Evolutionary conservation across 352 stramenopile species (phyloP).

Genomic region (Globisporangium okanoganense): DNA sequence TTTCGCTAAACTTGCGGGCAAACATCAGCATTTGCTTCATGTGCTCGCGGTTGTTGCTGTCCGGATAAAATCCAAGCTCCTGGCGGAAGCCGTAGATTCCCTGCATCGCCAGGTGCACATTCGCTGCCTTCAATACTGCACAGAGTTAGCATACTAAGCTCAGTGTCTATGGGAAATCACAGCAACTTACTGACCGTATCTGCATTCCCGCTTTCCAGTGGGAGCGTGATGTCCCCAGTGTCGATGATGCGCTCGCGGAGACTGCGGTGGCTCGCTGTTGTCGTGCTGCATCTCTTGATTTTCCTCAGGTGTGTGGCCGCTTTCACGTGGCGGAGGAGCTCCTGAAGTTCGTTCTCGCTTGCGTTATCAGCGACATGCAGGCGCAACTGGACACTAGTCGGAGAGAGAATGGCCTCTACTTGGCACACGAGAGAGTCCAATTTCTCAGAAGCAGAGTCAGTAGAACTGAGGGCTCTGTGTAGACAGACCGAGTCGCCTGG

Average conservation of each 20-base stretch:
- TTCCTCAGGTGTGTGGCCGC: constrained; percentile 14
- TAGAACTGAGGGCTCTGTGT: background rate
- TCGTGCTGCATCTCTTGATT: constrained; percentile 10
- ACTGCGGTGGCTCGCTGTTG: constrained; percentile 16
- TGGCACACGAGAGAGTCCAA: background rate
- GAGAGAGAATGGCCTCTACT: constrained; percentile 9
- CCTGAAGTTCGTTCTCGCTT: constrained; percentile 2
- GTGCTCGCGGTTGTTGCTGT: constrained; percentile 23
- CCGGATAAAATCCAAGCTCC: constrained; percentile 18
- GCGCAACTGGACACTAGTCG: background rate
- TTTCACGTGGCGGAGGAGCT: background rate
- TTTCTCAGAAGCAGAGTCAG: background rate
- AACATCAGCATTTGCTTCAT: constrained; percentile 14
- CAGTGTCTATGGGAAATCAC: background rate
- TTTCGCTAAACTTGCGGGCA: constrained; percentile 8
- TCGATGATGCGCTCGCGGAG: constrained; percentile 19
- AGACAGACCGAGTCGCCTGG: constrained; percentile 10
- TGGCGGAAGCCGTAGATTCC: constrained; percentile 24
- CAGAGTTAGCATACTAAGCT: background rate
- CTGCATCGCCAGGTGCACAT: constrained; percentile 22
- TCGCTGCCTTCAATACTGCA: background rate
- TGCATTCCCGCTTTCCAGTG: background rate
- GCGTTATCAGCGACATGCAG: background rate
- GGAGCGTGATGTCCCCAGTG: constrained; percentile 14
- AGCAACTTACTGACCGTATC: background rate